These are phyloP conservation scores for Malania oleifera DNA, from an alignment of 164 flowering plant genomes.

Conservation along the genomic window DNA sequence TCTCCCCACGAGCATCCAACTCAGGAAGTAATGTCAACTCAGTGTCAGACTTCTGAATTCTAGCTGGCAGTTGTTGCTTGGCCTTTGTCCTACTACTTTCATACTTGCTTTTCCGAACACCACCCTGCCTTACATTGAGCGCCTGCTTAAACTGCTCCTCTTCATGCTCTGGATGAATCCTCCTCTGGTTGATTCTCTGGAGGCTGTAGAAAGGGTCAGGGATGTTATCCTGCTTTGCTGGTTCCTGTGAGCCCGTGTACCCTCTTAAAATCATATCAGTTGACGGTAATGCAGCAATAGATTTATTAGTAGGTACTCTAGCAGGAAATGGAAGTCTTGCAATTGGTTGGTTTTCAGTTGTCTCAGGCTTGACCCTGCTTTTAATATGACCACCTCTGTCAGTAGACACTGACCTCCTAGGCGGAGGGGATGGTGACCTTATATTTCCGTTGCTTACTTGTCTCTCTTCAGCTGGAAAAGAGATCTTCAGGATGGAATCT, in stretches of 20 bases:
- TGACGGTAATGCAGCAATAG: slow-evolving; percentile 30
- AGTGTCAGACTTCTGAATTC: slow-evolving; percentile 33
- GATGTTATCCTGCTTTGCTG: slow-evolving; percentile 33
- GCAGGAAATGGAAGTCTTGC: slow-evolving; percentile 39
- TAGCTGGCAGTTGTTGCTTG: slow-evolving; percentile 40
- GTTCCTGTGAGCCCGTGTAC: slow-evolving; percentile 22
- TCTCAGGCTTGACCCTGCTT: slow-evolving; percentile 42
- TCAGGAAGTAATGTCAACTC: slow-evolving; percentile 30
- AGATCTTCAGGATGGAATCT: slow-evolving; percentile 41
- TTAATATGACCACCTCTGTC: slow-evolving; percentile 51
- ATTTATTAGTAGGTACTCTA: slow-evolving; percentile 44
- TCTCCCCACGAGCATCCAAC: slow-evolving; percentile 26
- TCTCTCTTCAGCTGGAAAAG: slow-evolving; percentile 41
- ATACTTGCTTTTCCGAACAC: slow-evolving; percentile 55
- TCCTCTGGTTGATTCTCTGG: slow-evolving; percentile 33
- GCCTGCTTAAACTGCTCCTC: slow-evolving; percentile 63
- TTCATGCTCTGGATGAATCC: slow-evolving; percentile 41
- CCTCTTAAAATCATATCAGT: slow-evolving; percentile 18
- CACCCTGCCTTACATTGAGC: slow-evolving; percentile 54
- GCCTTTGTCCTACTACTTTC: slow-evolving; percentile 49
- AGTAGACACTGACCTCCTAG: slow-evolving; percentile 73
- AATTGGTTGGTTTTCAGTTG: slow-evolving; percentile 37
- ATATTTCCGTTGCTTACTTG: slow-evolving; percentile 29
- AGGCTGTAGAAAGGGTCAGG: slow-evolving; percentile 31
- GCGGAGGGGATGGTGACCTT: slow-evolving; percentile 70